These are phyloP conservation scores for Solanum bukasovii DNA, from an alignment of 257 asterid genomes.

Conservation along the genomic window DNA sequence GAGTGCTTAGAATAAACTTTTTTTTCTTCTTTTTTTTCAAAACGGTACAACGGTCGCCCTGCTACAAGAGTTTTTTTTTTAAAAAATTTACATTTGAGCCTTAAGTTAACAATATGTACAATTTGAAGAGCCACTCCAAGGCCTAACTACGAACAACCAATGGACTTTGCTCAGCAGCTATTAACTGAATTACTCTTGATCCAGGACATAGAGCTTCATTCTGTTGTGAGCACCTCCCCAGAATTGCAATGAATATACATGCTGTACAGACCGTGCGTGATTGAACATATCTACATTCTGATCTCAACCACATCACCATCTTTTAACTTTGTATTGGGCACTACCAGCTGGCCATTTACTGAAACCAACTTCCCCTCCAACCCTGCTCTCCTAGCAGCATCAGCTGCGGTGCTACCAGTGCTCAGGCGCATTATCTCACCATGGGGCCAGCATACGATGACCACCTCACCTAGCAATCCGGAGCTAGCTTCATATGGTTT, in stretches of 20 bases:
- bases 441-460: constrained; percentile 82
- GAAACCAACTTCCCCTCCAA: constrained; percentile 76
- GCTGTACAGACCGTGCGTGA: neutral
- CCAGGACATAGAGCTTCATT: neutral
- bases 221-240: neutral
- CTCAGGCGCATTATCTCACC: constrained; percentile 85
- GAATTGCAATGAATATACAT: neutral
- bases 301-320: constrained; percentile 97
- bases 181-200: neutral
- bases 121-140: neutral
- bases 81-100: neutral
- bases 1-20: neutral
- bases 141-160: neutral
- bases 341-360: constrained; percentile 72
- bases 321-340: constrained; percentile 73
- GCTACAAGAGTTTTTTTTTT: neutral
- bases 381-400: constrained; percentile 83
- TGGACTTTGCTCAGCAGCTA: neutral
- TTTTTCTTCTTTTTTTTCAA: neutral
- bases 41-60: neutral
- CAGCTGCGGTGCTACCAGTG: constrained; percentile 96
- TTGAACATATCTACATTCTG: constrained; percentile 28
- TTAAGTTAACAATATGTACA: neutral
- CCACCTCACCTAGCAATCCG: constrained; percentile 60
- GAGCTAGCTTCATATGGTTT: constrained; percentile 17